Evolutionary conservation across 345 rosid genomes (phyloP).

Genomic region (Syzygium grande): DNA sequence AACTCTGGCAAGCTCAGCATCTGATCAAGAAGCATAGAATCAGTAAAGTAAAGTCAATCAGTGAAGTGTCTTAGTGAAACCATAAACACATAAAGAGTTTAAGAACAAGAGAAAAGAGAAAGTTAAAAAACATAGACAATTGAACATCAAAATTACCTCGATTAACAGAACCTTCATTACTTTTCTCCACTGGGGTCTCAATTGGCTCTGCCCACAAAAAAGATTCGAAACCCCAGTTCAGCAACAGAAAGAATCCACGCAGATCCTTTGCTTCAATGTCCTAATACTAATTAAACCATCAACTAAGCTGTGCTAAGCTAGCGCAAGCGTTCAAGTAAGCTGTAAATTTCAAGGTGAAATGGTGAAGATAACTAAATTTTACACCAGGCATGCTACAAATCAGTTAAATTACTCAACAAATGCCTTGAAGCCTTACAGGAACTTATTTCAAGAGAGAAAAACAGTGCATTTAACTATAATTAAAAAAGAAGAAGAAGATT

Average conservation of each 20-base stretch:
- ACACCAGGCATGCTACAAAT: not conserved
- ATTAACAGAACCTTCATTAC: conserved; percentile 26
- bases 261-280: not conserved
- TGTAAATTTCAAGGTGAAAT: not conserved
- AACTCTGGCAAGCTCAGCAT: conserved; percentile 60
- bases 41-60: not conserved
- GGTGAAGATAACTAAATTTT: not conserved
- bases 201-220: conserved; percentile 23
- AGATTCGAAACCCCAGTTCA: not conserved
- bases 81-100: not conserved
- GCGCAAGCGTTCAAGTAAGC: not conserved
- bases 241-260: not conserved
- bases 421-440: not conserved
- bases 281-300: not conserved
- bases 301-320: not conserved
- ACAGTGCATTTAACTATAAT: not conserved
- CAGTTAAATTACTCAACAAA: not conserved
- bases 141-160: conserved; percentile 30
- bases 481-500: not conserved
- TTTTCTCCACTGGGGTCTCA: conserved; percentile 22
- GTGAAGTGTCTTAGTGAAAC: not conserved
- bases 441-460: not conserved
- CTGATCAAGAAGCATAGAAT: conserved; percentile 11
- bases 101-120: not conserved
- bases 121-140: not conserved